Evolutionary conservation across 345 rosid species (phyloP).

Genomic region (Euclidium syriacum): DNA sequence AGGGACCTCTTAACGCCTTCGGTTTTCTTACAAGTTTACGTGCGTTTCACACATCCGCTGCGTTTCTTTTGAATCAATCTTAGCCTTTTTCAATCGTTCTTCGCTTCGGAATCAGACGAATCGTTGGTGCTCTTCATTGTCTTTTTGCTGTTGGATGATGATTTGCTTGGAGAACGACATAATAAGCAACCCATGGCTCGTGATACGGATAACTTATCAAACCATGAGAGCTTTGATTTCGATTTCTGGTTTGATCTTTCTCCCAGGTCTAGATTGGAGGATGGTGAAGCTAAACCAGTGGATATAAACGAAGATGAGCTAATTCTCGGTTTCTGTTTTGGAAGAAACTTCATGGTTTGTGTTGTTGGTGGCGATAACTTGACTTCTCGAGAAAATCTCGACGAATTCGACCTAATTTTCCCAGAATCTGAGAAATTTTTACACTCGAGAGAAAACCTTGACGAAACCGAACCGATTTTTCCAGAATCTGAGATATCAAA

Average conservation of each 20-base stretch:
- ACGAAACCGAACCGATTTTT: too few species aligned
- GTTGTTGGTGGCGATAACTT: too few species aligned
- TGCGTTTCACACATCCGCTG: too few species aligned
- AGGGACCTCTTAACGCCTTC: too few species aligned
- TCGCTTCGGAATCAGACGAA: too few species aligned
- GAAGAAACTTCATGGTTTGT: conserved; percentile 5
- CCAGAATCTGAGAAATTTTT: not conserved
- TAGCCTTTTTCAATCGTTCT: too few species aligned
- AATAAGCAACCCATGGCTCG: conserved; percentile 50
- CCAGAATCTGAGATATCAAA: too few species aligned
- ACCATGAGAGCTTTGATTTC: conserved; percentile 20
- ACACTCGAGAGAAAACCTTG: too few species aligned
- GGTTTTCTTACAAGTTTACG: too few species aligned
- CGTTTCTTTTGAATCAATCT: too few species aligned
- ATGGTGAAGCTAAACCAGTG: not conserved
- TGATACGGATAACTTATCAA: conserved; percentile 44
- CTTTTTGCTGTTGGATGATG: conserved; percentile 21
- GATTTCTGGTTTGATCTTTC: not conserved
- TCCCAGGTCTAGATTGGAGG: not conserved
- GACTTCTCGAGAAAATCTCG: too few species aligned
- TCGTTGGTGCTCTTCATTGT: conserved; percentile 25
- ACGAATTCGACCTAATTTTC: not conserved
- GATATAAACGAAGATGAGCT: conserved; percentile 22
- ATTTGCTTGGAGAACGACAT: conserved; percentile 41
- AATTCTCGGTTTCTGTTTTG: conserved; percentile 9